Conservation (phyloP, 2,329 filamentous ascomycete species). For the Aspergillus alliaceus region DNA sequence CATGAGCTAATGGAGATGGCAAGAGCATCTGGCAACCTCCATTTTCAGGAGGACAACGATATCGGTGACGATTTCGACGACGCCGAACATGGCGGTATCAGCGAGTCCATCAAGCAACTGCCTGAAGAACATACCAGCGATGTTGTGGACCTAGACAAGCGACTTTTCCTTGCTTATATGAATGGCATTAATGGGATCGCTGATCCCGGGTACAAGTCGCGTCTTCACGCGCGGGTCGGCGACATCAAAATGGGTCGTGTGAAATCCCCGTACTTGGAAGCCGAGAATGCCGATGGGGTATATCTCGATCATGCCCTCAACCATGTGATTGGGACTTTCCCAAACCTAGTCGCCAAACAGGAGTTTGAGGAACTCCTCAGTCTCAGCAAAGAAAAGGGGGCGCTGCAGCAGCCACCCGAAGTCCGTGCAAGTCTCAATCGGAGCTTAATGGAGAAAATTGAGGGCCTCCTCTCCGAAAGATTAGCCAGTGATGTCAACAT, state of each 20-base stretch:
- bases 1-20: conserved; percentile 43
- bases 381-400: conserved; percentile 25
- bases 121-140: conserved; percentile 40
- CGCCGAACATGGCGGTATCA: conserved; percentile 16
- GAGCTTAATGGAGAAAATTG: conserved; percentile 33
- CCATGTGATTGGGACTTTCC: conserved; percentile 43
- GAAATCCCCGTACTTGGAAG: conserved; percentile 33
- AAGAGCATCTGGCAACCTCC: conserved; percentile 23
- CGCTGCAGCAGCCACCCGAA: conserved; percentile 11
- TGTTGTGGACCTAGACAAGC: conserved; percentile 39
- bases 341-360: conserved; percentile 37
- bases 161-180: conserved; percentile 42
- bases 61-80: conserved; percentile 19
- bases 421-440: conserved; percentile 14
- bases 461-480: conserved; percentile 35
- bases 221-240: conserved; percentile 33
- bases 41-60: conserved; percentile 18
- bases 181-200: conserved; percentile 42
- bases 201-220: conserved; percentile 32
- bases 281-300: conserved; percentile 28
- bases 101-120: conserved; percentile 20
- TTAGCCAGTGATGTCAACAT: conserved; percentile 32
- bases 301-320: conserved; percentile 39
- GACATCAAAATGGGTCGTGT: conserved; percentile 34
- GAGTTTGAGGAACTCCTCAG: conserved; percentile 36